Evolutionary conservation across 1,284 basidiomycete genomes (phyloP), one percentile per base, ranked within the genome.

Genomic region (Irpex sp.): DNA sequence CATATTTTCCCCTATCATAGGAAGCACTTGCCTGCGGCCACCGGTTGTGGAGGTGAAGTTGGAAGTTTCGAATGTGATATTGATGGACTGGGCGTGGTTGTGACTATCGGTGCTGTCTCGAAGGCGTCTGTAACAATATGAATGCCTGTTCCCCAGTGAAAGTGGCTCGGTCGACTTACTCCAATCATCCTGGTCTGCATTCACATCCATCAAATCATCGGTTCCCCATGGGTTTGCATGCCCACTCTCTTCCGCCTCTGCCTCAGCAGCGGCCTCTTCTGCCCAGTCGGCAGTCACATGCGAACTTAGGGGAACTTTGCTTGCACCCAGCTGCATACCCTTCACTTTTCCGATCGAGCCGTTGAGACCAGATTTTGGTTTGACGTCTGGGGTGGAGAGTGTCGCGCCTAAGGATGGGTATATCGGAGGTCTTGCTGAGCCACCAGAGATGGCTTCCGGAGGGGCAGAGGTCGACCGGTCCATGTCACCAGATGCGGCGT

Each of bases 111-210:
- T 0, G 91, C 91, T 62, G 82, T 87, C 76, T 94, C 92, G 67
- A 96, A 96, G n/a, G 90, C 91, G 70, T 86, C 93, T 94, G 60
- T 9, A 49, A 26, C 44, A 69, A 57, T 55, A 48, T 26, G 47
- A 63, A 31, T 8, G 21, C 17, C 37, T 57, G 8, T 40, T 34
- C 6, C 52, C 40, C 21, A 40, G 38, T 11, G 2, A 47, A 37
- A 59, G 7, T 52, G 21, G 9, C 36, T 21, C 11, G 37, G 47
- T 36, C 4, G 7, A 80, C 84, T 72, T 72, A 92, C 93, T 91
- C 96, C 96, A 97, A 73, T 97, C 96, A 71, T 90, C 95, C 38
- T 88, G 84, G 69, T 97, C 94, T 0, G 92, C 94, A 72, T 95
- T 89, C 7, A 97, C 87, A 70, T 97, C 94, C 75, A 97, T 96